Percentiles rank a stretch among this genome's conserved stretches.
phyloP scores from a whole-genome alignment of 1,139 yeast genomes.

The Insectozyma bohioensis region DNA sequence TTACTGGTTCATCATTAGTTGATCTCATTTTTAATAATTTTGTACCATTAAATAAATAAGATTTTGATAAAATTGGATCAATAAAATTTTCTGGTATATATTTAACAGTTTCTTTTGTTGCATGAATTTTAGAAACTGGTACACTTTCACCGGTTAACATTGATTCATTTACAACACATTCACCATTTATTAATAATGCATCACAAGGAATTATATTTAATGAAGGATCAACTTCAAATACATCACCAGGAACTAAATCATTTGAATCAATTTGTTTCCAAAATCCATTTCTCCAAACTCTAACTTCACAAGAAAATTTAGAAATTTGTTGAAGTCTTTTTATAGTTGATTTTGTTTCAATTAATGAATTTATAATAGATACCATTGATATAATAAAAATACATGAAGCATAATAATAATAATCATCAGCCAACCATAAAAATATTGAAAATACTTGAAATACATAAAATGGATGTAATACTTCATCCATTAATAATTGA shows the following conservation, averaged over 20 bases:
- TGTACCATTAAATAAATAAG: constrained; percentile 85
- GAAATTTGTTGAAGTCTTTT: constrained; percentile 73
- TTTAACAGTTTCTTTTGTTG: constrained; percentile 60
- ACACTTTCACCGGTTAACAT: constrained; percentile 98
- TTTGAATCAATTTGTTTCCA: constrained; percentile 82
- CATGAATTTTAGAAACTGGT: constrained; percentile 81
- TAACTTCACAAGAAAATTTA: constrained; percentile 69
- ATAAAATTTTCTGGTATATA: constrained; percentile 57
- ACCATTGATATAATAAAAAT: constrained; percentile 81
- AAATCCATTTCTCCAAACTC: constrained; percentile 90
- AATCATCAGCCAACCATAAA: constrained; percentile 89
- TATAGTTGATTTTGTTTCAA: constrained; percentile 81
- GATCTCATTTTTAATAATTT: constrained; percentile 79
- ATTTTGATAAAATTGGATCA: constrained; percentile 67
- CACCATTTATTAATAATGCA: constrained; percentile 82
- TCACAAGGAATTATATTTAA: constrained; percentile 80
- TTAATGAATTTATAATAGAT: constrained; percentile 74
- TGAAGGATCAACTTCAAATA: constrained; percentile 88
- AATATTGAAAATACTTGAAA: constrained; percentile 91
- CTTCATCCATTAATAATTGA: constrained; percentile 78
- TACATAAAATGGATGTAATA: constrained; percentile 89
- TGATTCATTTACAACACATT: constrained; percentile 90
- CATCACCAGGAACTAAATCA: constrained; percentile 95
- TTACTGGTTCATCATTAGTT: constrained; percentile 65
- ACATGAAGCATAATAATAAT: constrained; percentile 90